Percentiles rank a stretch among this genome's conserved stretches.
These are phyloP conservation scores for Solanum pinnatisectum DNA, from an alignment of 257 asterid genomes.

Conservation along the genomic window DNA sequence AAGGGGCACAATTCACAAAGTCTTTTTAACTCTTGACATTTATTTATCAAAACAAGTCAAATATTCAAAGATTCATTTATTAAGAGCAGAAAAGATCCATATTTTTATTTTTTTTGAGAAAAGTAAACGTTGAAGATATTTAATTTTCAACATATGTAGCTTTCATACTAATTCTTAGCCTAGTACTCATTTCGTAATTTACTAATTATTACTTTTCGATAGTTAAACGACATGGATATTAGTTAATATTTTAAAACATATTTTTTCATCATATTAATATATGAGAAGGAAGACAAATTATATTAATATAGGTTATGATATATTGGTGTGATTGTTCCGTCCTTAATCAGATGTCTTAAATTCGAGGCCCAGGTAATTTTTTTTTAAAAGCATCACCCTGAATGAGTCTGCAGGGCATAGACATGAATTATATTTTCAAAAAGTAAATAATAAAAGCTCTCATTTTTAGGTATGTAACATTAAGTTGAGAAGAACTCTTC, in stretches of 20 bases:
- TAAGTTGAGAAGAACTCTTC: neutral
- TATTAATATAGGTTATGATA: too few species aligned
- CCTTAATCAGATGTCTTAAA: too few species aligned
- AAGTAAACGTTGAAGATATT: neutral
- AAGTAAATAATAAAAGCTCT: neutral
- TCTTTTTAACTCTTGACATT: neutral
- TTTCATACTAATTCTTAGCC: neutral
- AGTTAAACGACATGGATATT: too few species aligned
- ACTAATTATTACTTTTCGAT: neutral
- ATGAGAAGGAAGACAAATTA: too few species aligned
- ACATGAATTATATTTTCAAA: neutral
- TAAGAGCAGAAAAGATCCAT: neutral
- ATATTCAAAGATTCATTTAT: neutral
- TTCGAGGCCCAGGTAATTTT: rapidly evolving
- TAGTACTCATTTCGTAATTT: too few species aligned
- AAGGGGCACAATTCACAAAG: neutral
- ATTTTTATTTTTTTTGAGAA: neutral
- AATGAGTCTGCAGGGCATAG: too few species aligned
- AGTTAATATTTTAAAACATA: too few species aligned
- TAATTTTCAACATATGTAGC: neutral
- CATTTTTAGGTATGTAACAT: neutral
- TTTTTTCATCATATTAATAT: too few species aligned
- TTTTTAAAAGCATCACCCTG: too few species aligned
- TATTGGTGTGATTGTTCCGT: too few species aligned
- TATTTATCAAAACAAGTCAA: neutral